A percentile compares a stretch with the other conserved stretches of the same genome.
Evolutionary conservation across 2,329 filamentous ascomycete genomes (phyloP).

Genomic region (Fusarium verticillioides): DNA sequence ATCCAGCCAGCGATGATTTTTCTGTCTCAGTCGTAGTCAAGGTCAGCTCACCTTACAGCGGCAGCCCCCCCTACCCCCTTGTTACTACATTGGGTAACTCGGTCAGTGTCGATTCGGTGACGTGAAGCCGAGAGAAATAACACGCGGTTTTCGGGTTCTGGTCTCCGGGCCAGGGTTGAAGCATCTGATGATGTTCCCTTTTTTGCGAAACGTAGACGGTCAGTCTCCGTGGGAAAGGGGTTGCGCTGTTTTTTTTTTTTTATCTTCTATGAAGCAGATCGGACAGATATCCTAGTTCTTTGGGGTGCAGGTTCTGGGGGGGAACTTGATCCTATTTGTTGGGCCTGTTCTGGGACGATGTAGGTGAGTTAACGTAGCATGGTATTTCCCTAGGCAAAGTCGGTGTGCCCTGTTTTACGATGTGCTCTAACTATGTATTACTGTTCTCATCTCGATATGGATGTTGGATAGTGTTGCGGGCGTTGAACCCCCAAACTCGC

Average conservation of each 20-base stretch:
- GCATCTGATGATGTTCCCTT: slow-evolving; percentile 20
- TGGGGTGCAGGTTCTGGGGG: slow-evolving; percentile 14
- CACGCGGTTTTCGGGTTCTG: slow-evolving; percentile 31
- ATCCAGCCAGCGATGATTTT: neutral
- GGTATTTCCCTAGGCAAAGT: slow-evolving; percentile 24
- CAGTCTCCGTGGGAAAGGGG: neutral
- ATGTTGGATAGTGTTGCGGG: slow-evolving; percentile 1
- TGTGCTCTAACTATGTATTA: neutral
- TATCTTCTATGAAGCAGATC: neutral
- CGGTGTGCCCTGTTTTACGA: slow-evolving; percentile 21
- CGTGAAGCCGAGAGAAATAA: slow-evolving; percentile 25
- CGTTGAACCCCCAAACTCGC: slow-evolving; percentile 22
- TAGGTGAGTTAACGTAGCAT: slow-evolving; percentile 15
- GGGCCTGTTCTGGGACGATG: slow-evolving; percentile 1
- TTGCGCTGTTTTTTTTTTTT: slow-evolving; percentile 9
- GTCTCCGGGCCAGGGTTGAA: slow-evolving; percentile 22
- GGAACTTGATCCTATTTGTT: slow-evolving; percentile 26
- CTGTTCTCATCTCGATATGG: neutral
- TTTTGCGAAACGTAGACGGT: neutral
- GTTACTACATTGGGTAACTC: slow-evolving; percentile 16
- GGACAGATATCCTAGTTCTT: slow-evolving; percentile 16
- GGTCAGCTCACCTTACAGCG: slow-evolving; percentile 29
- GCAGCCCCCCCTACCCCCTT: neutral
- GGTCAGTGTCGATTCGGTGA: slow-evolving; percentile 26
- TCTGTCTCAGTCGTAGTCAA: neutral